phyloP scores from a whole-genome alignment of 2,329 filamentous ascomycete genomes.

The Aspergillus sp. region DNA sequence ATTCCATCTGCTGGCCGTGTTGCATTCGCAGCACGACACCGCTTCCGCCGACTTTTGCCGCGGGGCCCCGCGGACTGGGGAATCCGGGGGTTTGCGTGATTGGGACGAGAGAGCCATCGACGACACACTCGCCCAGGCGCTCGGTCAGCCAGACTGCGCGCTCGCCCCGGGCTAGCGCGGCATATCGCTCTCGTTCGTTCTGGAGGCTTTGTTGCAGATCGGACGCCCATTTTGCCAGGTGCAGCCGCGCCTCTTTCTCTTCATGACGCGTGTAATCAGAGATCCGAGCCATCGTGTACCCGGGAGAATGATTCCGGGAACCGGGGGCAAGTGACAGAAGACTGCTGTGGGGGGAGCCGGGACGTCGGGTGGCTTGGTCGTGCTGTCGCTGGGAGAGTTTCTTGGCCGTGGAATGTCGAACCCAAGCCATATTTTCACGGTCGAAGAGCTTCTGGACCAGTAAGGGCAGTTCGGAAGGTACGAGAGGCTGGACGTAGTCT shows the following conservation, averaged over 20 bases:
- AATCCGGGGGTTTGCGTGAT: conserved; percentile 41
- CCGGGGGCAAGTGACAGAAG: conserved; percentile 29
- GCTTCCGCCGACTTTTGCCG: conserved; percentile 22
- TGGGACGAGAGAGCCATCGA: conserved; percentile 62
- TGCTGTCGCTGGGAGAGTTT: conserved; percentile 75
- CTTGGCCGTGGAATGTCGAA: conserved; percentile 77
- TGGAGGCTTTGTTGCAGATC: conserved; percentile 75
- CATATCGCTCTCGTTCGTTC: conserved; percentile 69
- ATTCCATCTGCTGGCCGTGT: conserved; percentile 28
- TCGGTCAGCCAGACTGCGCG: conserved; percentile 69
- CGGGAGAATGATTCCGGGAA: conserved; percentile 34
- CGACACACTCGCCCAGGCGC: conserved; percentile 63
- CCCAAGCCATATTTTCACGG: conserved; percentile 72
- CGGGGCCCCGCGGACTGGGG: conserved; percentile 22
- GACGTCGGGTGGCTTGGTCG: conserved; percentile 16
- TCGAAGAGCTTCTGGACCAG: conserved; percentile 77
- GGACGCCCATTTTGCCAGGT: conserved; percentile 76
- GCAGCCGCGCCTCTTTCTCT: conserved; percentile 64
- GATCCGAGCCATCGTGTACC: conserved; percentile 62
- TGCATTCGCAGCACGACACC: conserved; percentile 24
- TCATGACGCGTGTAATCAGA: conserved; percentile 60
- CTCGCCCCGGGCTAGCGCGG: conserved; percentile 61
- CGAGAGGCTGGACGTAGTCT: conserved; percentile 79
- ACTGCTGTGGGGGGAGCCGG: conserved; percentile 8
- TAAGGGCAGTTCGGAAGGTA: conserved; percentile 68